Percentiles rank a stretch among this genome's conserved stretches.
phyloP scores from a whole-genome alignment of 441 rosid genomes.

The Erodium moschatum region DNA sequence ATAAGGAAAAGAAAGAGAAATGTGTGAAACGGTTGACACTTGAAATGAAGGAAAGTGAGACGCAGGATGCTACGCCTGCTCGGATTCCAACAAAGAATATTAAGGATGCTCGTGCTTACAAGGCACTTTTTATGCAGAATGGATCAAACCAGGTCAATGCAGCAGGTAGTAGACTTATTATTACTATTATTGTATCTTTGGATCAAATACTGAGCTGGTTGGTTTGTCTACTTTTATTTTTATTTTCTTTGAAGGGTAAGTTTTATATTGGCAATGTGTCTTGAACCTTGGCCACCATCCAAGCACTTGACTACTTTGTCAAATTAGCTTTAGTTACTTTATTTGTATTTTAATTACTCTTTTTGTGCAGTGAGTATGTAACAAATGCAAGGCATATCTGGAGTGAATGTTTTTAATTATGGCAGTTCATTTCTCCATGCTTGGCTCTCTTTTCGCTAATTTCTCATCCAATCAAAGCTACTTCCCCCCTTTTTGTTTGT shows the following conservation, averaged over 20 bases:
- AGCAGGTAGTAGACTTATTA: constrained; percentile 23
- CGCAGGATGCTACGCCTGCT: constrained; percentile 10
- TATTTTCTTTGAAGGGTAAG: too few relatives aligned
- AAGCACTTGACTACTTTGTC: too few relatives aligned
- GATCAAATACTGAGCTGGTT: not conserved
- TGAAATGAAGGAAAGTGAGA: constrained; percentile 27
- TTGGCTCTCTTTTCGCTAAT: not conserved
- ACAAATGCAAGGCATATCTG: not conserved
- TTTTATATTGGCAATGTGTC: too few relatives aligned
- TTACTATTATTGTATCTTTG: not conserved
- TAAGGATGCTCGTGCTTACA: constrained; percentile 33
- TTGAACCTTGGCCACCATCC: too few relatives aligned
- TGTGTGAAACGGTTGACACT: constrained; percentile 27
- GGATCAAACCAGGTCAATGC: constrained; percentile 25
- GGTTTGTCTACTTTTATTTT: not conserved
- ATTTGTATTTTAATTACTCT: constrained; percentile 1
- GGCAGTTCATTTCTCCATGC: not conserved
- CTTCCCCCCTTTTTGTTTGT: not conserved
- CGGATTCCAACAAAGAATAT: constrained; percentile 23
- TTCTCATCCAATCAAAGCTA: not conserved
- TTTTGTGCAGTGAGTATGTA: not conserved
- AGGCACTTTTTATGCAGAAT: constrained; percentile 30
- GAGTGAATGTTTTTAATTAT: constrained; percentile 6
- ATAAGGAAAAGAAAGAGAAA: constrained; percentile 33
- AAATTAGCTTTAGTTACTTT: not conserved